Conservation (phyloP, 2,329 filamentous ascomycete genomes). For the Arachnomyces sp. region DNA sequence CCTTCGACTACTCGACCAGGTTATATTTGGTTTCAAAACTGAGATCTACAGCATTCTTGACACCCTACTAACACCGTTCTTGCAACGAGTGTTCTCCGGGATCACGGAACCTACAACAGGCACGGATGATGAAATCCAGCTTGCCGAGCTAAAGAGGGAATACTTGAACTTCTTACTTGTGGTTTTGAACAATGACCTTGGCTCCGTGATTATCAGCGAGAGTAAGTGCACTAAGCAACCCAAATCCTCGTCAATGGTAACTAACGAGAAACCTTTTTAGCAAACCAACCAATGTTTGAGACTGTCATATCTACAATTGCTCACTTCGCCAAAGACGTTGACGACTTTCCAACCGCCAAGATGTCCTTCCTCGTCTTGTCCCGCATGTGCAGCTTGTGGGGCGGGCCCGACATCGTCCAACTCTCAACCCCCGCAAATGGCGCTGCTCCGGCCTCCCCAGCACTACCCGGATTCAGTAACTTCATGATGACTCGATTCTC, state of each 20-base stretch:
- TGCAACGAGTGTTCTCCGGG: conserved; percentile 82
- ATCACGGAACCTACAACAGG: conserved; percentile 76
- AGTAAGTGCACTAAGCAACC: conserved; percentile 31
- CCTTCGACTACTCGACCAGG: conserved; percentile 81
- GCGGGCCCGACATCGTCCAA: conserved; percentile 65
- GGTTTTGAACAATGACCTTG: conserved; percentile 84
- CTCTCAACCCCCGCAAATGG: conserved; percentile 25
- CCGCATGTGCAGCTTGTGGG: conserved; percentile 82
- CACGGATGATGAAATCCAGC: conserved; percentile 93
- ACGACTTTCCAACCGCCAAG: conserved; percentile 57
- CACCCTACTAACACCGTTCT: conserved; percentile 75
- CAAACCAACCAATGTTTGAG: conserved; percentile 87
- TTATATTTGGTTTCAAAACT: conserved; percentile 91
- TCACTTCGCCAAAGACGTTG: conserved; percentile 70
- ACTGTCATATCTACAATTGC: conserved; percentile 78
- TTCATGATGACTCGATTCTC: conserved; percentile 90
- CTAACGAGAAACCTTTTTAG: conserved; percentile 21
- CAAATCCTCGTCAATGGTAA: background rate
- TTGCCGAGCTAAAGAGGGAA: conserved; percentile 81
- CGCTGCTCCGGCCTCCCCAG: conserved; percentile 30
- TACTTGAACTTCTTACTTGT: conserved; percentile 92
- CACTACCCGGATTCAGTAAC: conserved; percentile 77
- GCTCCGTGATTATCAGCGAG: conserved; percentile 78
- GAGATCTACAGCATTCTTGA: conserved; percentile 89
- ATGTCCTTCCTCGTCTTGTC: conserved; percentile 76